A percentile compares a stretch with the other conserved stretches of the same genome.
These are phyloP conservation scores for Suillus subluteus DNA, from an alignment of 768 basidiomycete genomes.

Conservation along the genomic window DNA sequence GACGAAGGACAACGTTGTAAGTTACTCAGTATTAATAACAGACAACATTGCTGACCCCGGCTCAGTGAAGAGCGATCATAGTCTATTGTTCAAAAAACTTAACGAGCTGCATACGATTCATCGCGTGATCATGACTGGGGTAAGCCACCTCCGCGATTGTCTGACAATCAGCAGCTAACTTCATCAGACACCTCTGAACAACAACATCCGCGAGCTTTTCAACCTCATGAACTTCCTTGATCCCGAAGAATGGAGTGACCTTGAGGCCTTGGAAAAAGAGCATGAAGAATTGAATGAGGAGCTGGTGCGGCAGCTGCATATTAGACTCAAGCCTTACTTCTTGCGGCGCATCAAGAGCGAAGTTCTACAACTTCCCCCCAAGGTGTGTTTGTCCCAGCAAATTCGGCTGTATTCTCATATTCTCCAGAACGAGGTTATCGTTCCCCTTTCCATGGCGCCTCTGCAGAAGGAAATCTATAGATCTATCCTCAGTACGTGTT, in stretches of 20 bases:
- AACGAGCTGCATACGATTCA: conserved; percentile 79
- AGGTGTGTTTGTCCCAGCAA: conserved; percentile 50
- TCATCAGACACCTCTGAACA: conserved; percentile 86
- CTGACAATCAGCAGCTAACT: neutral
- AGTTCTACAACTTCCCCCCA: conserved; percentile 89
- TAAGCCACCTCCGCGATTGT: conserved; percentile 33
- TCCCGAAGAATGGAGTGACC: conserved; percentile 71
- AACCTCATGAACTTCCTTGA: conserved; percentile 97
- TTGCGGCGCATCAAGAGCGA: conserved; percentile 92
- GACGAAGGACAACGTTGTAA: conserved; percentile 92
- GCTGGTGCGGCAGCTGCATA: conserved; percentile 78
- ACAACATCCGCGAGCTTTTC: conserved; percentile 95
- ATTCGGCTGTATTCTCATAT: neutral
- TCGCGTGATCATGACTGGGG: conserved; percentile 89
- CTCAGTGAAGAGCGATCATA: conserved; percentile 82
- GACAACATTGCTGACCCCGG: conserved; percentile 15
- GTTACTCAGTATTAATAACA: conserved; percentile 32
- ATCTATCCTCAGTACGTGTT: conserved; percentile 70
- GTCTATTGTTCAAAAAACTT: conserved; percentile 79
- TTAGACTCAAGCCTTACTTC: conserved; percentile 84
- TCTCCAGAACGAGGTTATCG: conserved; percentile 83
- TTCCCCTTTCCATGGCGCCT: conserved; percentile 86
- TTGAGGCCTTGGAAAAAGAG: conserved; percentile 72
- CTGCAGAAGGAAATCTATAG: conserved; percentile 89
- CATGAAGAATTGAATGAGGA: conserved; percentile 82